Percentiles rank a stretch among this genome's conserved stretches.
These are phyloP conservation scores for Globisporangium canariense DNA, from an alignment of 352 stramenopile genomes.

Conservation along the genomic window DNA sequence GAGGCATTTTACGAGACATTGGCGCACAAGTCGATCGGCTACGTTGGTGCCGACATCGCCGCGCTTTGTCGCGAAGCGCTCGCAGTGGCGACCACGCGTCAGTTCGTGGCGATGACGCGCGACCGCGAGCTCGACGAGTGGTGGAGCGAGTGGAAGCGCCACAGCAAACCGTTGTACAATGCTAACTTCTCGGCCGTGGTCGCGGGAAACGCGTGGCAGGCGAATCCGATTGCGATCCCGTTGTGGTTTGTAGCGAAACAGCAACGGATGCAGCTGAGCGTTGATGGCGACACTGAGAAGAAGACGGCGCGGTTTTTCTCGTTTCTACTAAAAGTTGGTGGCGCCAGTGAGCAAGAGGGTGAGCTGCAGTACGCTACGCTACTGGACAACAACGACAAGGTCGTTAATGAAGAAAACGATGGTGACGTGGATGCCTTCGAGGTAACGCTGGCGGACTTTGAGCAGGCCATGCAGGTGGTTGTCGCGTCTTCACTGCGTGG, in stretches of 20 bases:
- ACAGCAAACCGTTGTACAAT: slow-evolving; percentile 32
- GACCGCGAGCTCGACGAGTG: slow-evolving; percentile 50
- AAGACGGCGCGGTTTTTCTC: slow-evolving; percentile 32
- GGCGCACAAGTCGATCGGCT: slow-evolving; percentile 57
- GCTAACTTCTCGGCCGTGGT: slow-evolving; percentile 43
- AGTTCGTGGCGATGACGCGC: slow-evolving; percentile 52
- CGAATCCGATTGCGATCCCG: slow-evolving; percentile 58
- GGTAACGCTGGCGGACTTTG: slow-evolving; percentile 71
- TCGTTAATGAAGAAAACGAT: background rate
- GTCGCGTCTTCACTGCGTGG: slow-evolving; percentile 64
- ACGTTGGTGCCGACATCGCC: slow-evolving; percentile 81
- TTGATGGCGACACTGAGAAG: background rate
- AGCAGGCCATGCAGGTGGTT: slow-evolving; percentile 66
- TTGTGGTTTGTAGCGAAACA: slow-evolving; percentile 62
- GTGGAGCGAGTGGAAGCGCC: slow-evolving; percentile 59
- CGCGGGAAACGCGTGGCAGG: slow-evolving; percentile 48
- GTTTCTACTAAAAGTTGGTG: slow-evolving; percentile 30
- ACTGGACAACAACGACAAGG: background rate
- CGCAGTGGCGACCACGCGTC: slow-evolving; percentile 57
- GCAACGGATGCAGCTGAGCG: background rate
- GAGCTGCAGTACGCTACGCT: slow-evolving; percentile 5
- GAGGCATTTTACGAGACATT: slow-evolving; percentile 35
- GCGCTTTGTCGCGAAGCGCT: slow-evolving; percentile 71
- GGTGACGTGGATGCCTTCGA: slow-evolving; percentile 26
- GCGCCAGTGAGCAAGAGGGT: background rate